Conservation (phyloP, 371 early-diverging fungal genomes). For the Conidiobolus coronatus region DNA sequence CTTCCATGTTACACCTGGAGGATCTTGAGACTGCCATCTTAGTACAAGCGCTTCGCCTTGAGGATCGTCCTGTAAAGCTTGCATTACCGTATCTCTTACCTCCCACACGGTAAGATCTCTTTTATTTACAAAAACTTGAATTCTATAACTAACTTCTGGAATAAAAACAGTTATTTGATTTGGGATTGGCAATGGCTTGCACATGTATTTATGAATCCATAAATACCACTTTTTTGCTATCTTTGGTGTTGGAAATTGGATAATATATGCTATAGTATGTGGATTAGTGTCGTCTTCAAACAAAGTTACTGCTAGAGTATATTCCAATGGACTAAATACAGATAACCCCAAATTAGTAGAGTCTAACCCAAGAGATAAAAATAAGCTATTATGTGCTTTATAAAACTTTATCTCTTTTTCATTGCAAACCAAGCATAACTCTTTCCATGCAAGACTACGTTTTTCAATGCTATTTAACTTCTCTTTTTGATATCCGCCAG, state of each 20-base stretch:
- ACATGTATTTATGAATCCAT: neutral
- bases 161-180: neutral
- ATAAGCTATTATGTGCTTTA: too few relatives aligned
- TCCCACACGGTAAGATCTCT: neutral
- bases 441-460: too few relatives aligned
- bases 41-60: neutral
- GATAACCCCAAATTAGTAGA: too few relatives aligned
- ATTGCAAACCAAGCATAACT: too few relatives aligned
- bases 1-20: conserved; percentile 1
- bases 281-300: too few relatives aligned
- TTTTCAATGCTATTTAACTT: too few relatives aligned
- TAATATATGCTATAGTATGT: neutral
- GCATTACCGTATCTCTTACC: neutral
- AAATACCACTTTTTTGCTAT: neutral
- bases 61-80: neutral
- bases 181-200: neutral
- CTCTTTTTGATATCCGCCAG: too few relatives aligned
- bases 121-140: neutral
- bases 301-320: too few relatives aligned
- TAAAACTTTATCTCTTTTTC: too few relatives aligned
- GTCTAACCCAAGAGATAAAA: too few relatives aligned
- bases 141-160: conserved; percentile 1
- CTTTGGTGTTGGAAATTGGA: neutral
- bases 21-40: neutral
- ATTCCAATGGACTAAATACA: too few relatives aligned